Base-by-base conservation (phyloP, 441 rosid genomes). In the Metrosideros polymorpha region DNA sequence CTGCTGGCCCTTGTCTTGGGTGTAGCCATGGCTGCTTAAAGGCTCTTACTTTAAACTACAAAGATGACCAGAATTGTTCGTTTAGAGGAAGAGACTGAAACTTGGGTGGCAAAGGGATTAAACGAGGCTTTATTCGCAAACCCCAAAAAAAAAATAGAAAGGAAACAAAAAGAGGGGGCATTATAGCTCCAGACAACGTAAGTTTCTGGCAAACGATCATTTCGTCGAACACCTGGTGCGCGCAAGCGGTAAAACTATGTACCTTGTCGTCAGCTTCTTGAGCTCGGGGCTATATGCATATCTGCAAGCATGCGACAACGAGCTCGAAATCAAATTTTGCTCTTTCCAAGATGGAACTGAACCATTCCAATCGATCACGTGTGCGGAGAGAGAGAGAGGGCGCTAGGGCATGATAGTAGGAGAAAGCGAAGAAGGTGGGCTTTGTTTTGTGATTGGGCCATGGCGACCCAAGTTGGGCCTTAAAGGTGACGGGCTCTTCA, bases 1-100 rank as follows among this genome's bases (percentile, higher is more conserved):
- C 99, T 96, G 91, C 96, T 92, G 19, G 89, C 86, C 85, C 97
- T 95, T 51, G 92, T 89, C 92, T 88, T 96, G 18, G 91, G 86
- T 53, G 92, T 89, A 66, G 98, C 95, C 99, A 96, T 96, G 85
- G 86, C 88, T 43, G 82, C 79, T 71, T 25, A 71, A 35, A 35
- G 27, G 45, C 45, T 66, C 45, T 39, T 19, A 0, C 77, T 35
- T 66, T 66, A 32, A 35, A 35, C 7, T 39, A 66, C 77, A 66
- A 12, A 45, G 9, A 66, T 3, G 77, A 66, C 4, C 77, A 2
- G 77, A 66, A 66, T 66, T 45, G 19, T 66, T 35, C 77, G 43
- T 66, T 66, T 0, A 35, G 1, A 39, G 47, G 79, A 39, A 39
- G n/a, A 35, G 47, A 19, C 27, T 24, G 0, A 35, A 42, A 66